Conservation (phyloP, 1,139 yeast species). For the Suhomyces yuchorum region DNA sequence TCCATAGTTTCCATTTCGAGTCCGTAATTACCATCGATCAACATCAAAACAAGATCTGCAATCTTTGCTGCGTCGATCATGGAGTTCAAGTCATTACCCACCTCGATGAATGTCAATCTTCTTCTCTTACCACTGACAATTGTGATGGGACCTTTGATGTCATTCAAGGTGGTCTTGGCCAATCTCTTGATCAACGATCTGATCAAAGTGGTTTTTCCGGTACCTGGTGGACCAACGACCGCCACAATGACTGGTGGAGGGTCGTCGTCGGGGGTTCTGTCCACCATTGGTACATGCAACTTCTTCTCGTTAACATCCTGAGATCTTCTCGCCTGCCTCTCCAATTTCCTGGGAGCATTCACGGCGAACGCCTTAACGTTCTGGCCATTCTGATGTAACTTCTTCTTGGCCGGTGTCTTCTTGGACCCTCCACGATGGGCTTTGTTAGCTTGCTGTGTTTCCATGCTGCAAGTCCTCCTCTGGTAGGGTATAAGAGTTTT, state of each 20-base stretch:
- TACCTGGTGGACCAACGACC: constrained; percentile 98
- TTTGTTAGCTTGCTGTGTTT: constrained; percentile 54
- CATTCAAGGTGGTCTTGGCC: constrained; percentile 84
- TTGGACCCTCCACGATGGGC: constrained; percentile 57
- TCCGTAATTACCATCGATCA: constrained; percentile 97
- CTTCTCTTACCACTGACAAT: constrained; percentile 97
- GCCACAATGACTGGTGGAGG: constrained; percentile 98
- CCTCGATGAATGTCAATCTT: constrained; percentile 90
- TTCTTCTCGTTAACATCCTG: constrained; percentile 85
- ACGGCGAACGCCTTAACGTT: constrained; percentile 96
- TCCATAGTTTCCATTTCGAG: constrained; percentile 99
- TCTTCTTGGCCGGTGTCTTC: constrained; percentile 74
- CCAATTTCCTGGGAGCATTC: constrained; percentile 85
- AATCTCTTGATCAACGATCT: constrained; percentile 84
- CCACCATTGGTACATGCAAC: constrained; percentile 96
- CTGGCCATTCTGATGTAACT: constrained; percentile 86
- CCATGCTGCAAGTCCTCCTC: constrained; percentile 14
- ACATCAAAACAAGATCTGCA: constrained; percentile 84
- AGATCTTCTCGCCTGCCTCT: constrained; percentile 79
- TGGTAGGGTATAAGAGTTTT: background rate
- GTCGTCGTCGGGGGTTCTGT: constrained; percentile 94
- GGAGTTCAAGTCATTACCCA: constrained; percentile 87
- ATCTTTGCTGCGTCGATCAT: constrained; percentile 97
- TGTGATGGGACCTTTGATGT: constrained; percentile 94
- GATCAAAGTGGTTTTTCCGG: constrained; percentile 93